Evolutionary conservation across 2,329 filamentous ascomycete genomes (phyloP), one percentile per base, ranked within the genome.

Genomic region (Chalaropsis ovoidea): DNA sequence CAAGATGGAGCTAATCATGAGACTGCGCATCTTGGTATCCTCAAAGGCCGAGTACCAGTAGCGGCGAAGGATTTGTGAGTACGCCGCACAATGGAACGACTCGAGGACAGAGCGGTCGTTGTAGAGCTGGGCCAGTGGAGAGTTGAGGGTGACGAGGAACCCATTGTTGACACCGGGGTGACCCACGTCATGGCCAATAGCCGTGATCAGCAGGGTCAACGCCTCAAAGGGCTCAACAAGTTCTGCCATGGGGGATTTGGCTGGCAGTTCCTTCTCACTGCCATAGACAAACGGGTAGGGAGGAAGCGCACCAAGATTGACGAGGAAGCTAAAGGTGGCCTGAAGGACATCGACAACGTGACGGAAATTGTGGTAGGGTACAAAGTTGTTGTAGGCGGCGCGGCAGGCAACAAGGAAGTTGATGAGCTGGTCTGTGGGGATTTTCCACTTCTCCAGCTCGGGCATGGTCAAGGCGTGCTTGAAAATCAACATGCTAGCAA

Each of bases 161-260:
- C 93, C 91, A 73, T 99, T 99, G 77, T 97, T 99, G 72, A 99
- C 94, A 65, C 94, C 94, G 0, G 94, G 94, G 73, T 99, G 94
- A 24, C 94, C 94, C 47, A 97, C 94, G 73, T 99, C 94, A 71
- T 99, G 94, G 52, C 94, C 94, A 72, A 99, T 95, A n/a, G 94
- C 94, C 8, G 93, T 93, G 69, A 97, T 87, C 58, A 99, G 81
- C 2, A 99, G 81, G 0, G 91, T 93, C 64, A 99, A 80, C 4
- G 89, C 89, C 74, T 97, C 92, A 69, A 95, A 90, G 0, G 93
- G 91, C 61, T 83, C 82, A n/a, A 99, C 78, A 27, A 97, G 79
- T 56, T 81, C 78, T 2, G 88, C 89, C 60, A 96, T 83, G 0
- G 87, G 83, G 1, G 83, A 89, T 69, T 80, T 83, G 68, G 77